A percentile compares a stretch with the other conserved stretches of the same genome.
Conservation (phyloP, 208 protist species). For the Trypanosoma platydactyli region DNA sequence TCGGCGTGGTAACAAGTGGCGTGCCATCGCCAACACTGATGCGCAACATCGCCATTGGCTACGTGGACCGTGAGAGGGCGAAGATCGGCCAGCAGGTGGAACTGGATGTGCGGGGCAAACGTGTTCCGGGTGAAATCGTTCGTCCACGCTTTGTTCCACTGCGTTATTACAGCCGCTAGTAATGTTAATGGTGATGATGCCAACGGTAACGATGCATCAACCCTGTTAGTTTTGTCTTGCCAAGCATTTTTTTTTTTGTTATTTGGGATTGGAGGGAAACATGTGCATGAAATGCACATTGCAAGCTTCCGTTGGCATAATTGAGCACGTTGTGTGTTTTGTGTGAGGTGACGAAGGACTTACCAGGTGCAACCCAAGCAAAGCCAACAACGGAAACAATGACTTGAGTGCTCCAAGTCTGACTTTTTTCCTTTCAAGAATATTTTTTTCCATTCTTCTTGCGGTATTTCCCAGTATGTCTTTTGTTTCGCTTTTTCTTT, state of each 20-base stretch:
- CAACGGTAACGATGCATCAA: not conserved
- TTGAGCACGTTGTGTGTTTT: not conserved
- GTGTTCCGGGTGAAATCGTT: conserved; percentile 67
- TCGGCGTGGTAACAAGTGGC: conserved; percentile 93
- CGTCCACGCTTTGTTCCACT: conserved; percentile 93
- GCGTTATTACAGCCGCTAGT: conserved; percentile 43
- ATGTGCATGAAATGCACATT: not conserved
- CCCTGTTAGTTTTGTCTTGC: not conserved
- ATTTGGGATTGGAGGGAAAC: not conserved
- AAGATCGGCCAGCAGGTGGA: conserved; percentile 78
- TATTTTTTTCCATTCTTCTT: not conserved
- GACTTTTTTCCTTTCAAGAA: not conserved
- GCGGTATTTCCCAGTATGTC: not conserved
- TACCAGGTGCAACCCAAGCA: too few species aligned
- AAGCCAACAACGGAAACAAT: not conserved
- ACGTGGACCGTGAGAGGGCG: conserved; percentile 74
- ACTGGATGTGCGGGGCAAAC: conserved; percentile 90
- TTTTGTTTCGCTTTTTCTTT: conserved; percentile 10
- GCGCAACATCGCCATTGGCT: conserved; percentile 92
- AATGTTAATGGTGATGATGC: not conserved
- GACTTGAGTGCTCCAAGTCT: not conserved
- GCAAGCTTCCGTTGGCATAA: too few species aligned
- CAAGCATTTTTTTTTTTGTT: too few species aligned
- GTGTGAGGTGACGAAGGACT: not conserved
- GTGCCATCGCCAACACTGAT: conserved; percentile 85